Evolutionary conservation across 306 rosid species (phyloP).

Genomic region (Bauhinia variegata): DNA sequence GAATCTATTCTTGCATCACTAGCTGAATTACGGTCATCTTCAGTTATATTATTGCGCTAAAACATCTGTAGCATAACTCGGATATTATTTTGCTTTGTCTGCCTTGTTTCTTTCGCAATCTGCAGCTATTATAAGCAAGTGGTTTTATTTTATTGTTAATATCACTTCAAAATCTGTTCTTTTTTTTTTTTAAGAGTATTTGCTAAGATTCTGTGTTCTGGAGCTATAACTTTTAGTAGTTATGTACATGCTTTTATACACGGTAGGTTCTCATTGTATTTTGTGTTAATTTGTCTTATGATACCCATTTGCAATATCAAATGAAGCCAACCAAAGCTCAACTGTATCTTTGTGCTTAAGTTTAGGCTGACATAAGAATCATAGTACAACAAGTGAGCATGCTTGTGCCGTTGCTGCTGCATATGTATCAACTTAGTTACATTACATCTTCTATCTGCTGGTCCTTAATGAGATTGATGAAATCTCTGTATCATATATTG

Average conservation of each 20-base stretch:
- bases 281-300: not conserved
- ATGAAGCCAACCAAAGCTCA: not conserved
- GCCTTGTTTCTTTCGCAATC: not conserved
- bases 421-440: not conserved
- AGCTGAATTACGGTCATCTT: not conserved
- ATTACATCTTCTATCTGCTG: not conserved
- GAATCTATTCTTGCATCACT: not conserved
- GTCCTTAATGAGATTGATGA: not conserved
- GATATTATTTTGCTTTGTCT: not conserved
- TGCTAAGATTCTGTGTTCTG: not conserved
- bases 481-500: constrained; percentile 5
- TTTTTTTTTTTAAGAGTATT: not conserved
- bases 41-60: not conserved
- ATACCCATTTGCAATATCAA: not conserved
- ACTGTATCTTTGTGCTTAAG: not conserved
- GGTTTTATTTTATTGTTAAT: not conserved
- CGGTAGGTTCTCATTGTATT: not conserved
- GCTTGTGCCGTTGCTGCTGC: constrained; percentile 33
- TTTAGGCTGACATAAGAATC: constrained; percentile 11
- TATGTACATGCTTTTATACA: not conserved
- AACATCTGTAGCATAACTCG: not conserved
- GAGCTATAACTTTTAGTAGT: not conserved
- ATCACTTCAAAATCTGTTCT: not conserved
- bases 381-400: not conserved
- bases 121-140: not conserved